Evolutionary conservation across 495 filamentous ascomycete genomes (phyloP).

Genomic region (Corynascus novoguineensis): DNA sequence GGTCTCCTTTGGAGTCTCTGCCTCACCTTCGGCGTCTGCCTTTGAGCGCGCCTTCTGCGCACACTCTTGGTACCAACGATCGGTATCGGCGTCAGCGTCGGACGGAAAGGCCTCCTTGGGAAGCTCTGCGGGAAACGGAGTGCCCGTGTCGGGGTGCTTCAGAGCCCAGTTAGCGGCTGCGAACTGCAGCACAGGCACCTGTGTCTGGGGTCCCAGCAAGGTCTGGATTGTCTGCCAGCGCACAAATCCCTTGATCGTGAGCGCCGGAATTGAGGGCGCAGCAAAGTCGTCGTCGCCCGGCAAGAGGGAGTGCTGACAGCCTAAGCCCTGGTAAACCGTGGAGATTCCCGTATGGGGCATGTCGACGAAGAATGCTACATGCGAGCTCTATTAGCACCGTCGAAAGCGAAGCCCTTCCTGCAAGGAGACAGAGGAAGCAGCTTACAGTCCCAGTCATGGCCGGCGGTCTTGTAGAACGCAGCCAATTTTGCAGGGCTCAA

Average conservation of each 20-base stretch:
- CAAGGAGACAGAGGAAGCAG: not conserved
- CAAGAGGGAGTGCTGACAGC: slow-evolving; percentile 72
- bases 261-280: slow-evolving; percentile 69
- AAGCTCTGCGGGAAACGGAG: slow-evolving; percentile 69
- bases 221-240: slow-evolving; percentile 93
- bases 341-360: slow-evolving; percentile 71
- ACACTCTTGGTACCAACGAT: slow-evolving; percentile 76
- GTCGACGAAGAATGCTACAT: slow-evolving; percentile 59
- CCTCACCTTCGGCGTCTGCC: slow-evolving; percentile 8
- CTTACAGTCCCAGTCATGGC: slow-evolving; percentile 79
- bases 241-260: slow-evolving; percentile 79
- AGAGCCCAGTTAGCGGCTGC: slow-evolving; percentile 74
- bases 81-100: slow-evolving; percentile 68
- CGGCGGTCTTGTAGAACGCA: slow-evolving; percentile 79
- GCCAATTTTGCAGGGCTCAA: slow-evolving; percentile 80
- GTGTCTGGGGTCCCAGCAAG: slow-evolving; percentile 80
- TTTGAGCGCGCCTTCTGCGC: slow-evolving; percentile 44
- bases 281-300: slow-evolving; percentile 65
- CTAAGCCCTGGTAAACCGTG: slow-evolving; percentile 86
- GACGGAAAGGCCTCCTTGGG: slow-evolving; percentile 71
- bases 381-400: not conserved
- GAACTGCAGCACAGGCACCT: slow-evolving; percentile 75
- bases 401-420: too few relatives aligned
- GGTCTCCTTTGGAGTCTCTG: slow-evolving; percentile 20
- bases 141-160: slow-evolving; percentile 61